Percentiles rank a stretch among this genome's conserved stretches.
Conservation (phyloP, 2,329 filamentous ascomycete species). For the Monilinia fructigena region DNA sequence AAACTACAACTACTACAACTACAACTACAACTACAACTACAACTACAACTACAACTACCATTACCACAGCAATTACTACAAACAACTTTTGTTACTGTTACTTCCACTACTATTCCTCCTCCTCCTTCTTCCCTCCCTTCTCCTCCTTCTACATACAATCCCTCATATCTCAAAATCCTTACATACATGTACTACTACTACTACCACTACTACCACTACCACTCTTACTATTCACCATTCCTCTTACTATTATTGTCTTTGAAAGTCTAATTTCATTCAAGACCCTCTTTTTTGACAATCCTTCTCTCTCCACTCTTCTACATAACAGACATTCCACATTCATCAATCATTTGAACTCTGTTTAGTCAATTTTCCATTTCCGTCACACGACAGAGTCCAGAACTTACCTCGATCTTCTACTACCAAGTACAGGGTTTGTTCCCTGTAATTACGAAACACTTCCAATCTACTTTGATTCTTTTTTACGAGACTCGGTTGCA, state of each 20-base stretch:
- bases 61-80: no score
- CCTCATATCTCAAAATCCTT: no score
- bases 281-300: constrained; percentile 4
- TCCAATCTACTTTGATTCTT: constrained; percentile 13
- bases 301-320: constrained; percentile 17
- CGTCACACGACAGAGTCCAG: constrained; percentile 15
- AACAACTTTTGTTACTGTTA: no score
- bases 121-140: no score
- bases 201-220: no score
- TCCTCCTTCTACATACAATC: no score
- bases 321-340: neutral
- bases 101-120: no score
- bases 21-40: no score
- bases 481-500: constrained; percentile 15
- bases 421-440: neutral
- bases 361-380: constrained; percentile 12
- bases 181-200: neutral
- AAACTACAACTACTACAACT: no score
- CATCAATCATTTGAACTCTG: constrained; percentile 14
- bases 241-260: neutral
- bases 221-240: no score
- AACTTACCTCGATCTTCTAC: constrained; percentile 11
- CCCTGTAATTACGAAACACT: constrained; percentile 18
- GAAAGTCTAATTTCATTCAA: neutral
- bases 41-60: no score